Base-by-base conservation (phyloP, 495 filamentous ascomycete species). In the Ramalina peruviana region DNA sequence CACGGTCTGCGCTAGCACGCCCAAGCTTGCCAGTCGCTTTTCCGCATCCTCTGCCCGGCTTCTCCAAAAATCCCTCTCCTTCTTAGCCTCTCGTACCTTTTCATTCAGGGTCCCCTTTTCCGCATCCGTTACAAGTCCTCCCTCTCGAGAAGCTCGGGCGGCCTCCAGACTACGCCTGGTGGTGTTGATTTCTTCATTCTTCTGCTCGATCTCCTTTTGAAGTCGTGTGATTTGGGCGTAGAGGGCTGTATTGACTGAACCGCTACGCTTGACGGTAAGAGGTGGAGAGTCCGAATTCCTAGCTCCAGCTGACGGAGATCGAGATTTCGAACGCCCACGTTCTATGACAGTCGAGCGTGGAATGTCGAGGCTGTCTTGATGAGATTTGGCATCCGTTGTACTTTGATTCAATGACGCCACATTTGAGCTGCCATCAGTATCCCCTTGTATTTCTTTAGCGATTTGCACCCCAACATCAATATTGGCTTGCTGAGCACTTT, bases 41-140 rank as follows among this genome's bases (percentile, higher is more conserved):
- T 80, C 74, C 0, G 74, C 72, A 12, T 60, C 55, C 58, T 75
- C 66, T 1, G 76, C 76, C 44, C 72, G 61, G 23, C 58, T 61
- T 46, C 65, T 66, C 75, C 76, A 81, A 45, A 61, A 58, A 27
- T 59, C 51, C 38, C 63, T 56, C 42, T 76, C 72, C 21, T 60
- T 60, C 46, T 65, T 66, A n/a, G 67, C 63, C 4, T 63, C 53
- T 16, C 65, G 56, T 27, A 80, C 59, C 52, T 70, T 63, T 48
- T 71, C 66, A 37, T 63, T 64, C 38, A 76, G 41, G 7, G 60
- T 63, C 0, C 63, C 68, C 11, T 70, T 76, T 65, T 45, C 54
- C 54, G 15, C 37, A 13, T 39, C 46, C 15, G 50, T 16, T 17
- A 49, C 15, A 27, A 40, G 39, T n/a, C 46, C 45, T 0, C 37